These are phyloP conservation scores for Epichloe sibirici DNA, from an alignment of 2,329 filamentous ascomycete genomes.

Conservation along the genomic window DNA sequence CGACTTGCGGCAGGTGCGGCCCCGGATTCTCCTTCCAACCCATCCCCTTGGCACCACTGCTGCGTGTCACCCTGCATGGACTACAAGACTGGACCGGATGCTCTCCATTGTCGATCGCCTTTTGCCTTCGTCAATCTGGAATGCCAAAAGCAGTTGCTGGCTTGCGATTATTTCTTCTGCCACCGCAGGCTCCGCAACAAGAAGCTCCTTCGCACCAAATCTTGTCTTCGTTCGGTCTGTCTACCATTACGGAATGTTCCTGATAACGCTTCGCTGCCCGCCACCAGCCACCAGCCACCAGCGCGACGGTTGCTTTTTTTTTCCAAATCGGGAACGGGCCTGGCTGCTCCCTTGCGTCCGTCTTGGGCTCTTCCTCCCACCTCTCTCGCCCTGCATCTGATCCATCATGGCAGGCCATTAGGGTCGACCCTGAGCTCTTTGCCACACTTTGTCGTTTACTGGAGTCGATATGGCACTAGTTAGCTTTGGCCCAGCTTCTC, in stretches of 20 bases:
- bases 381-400: neutral
- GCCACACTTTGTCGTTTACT: neutral
- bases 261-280: neutral
- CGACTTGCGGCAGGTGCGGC: neutral
- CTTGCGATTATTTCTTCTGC: constrained; percentile 1
- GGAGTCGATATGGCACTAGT: neutral
- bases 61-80: neutral
- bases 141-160: neutral
- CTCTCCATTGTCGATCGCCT: neutral
- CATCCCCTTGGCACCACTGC: neutral
- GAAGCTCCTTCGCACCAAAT: neutral
- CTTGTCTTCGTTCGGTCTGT: neutral
- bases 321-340: neutral
- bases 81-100: neutral
- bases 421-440: neutral
- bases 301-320: constrained; percentile 1
- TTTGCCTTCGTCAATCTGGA: neutral
- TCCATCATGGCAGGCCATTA: neutral
- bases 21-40: neutral
- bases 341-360: constrained; percentile 4
- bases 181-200: neutral
- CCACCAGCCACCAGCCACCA: neutral
- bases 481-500: neutral
- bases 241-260: neutral
- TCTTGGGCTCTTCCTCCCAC: neutral